Evolutionary conservation across 2,329 filamentous ascomycete species (phyloP).

Genomic region (Penicillium palitans): DNA sequence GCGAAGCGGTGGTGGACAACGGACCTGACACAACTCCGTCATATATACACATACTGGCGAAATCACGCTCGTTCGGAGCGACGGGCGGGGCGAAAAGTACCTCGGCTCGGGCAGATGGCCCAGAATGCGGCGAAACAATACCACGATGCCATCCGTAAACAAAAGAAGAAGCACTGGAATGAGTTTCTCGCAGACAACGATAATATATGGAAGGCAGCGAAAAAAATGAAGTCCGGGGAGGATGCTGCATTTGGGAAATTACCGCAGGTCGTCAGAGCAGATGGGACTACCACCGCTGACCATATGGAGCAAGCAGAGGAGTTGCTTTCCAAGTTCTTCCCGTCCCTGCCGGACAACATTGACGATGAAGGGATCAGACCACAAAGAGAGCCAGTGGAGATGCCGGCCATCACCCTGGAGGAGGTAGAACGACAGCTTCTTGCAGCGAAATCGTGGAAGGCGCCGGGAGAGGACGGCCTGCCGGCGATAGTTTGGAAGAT

Average conservation of each 20-base stretch:
- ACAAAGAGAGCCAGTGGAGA: conserved; percentile 13
- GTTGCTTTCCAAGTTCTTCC: conserved; percentile 17
- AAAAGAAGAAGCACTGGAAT: conserved; percentile 31
- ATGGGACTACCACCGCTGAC: conserved; percentile 15
- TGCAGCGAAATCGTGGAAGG: conserved; percentile 7
- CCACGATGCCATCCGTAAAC: conserved; percentile 20
- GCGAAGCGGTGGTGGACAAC: conserved; percentile 26
- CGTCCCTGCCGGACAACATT: conserved; percentile 15
- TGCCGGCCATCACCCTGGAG: conserved; percentile 22
- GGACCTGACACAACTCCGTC: conserved; percentile 22
- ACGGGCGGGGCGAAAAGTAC: conserved; percentile 16
- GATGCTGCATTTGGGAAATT: conserved; percentile 17
- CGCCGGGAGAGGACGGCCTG: conserved; percentile 13
- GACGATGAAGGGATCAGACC: conserved; percentile 17
- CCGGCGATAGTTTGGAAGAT: conserved; percentile 26
- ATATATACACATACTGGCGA: conserved; percentile 16
- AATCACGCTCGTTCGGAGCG: conserved; percentile 15
- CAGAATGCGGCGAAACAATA: conserved; percentile 20
- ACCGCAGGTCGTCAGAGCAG: conserved; percentile 18
- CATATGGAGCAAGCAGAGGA: conserved; percentile 3
- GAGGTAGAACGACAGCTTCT: conserved; percentile 18
- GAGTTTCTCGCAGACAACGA: conserved; percentile 27
- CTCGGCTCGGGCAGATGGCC: conserved; percentile 29
- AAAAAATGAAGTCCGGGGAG: conserved; percentile 25
- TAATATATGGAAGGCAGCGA: conserved; percentile 30